Evolutionary conservation across 2,329 filamentous ascomycete species (phyloP).

Genomic region (Fonsecaea erecta): DNA sequence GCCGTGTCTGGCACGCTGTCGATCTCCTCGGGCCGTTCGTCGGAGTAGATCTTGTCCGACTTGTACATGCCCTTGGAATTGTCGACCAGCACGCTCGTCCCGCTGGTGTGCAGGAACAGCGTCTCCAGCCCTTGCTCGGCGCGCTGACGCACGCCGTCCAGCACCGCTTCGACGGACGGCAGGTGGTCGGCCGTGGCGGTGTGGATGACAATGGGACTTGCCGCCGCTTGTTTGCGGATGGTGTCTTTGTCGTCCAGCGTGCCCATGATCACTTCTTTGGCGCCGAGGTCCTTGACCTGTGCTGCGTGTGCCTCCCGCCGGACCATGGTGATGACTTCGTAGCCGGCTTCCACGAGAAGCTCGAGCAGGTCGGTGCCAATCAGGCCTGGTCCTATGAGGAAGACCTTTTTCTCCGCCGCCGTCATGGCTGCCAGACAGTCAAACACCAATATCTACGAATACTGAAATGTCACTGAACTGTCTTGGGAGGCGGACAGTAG

Average conservation of each 20-base stretch:
- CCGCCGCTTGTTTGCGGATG: conserved; percentile 45
- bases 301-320: conserved; percentile 26
- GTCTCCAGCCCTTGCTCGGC: conserved; percentile 45
- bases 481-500: not conserved
- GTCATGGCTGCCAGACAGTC: conserved; percentile 13
- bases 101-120: conserved; percentile 52
- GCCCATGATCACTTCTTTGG: conserved; percentile 45
- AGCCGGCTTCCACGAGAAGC: conserved; percentile 49
- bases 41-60: conserved; percentile 50
- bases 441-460: not conserved
- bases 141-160: conserved; percentile 50
- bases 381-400: conserved; percentile 33
- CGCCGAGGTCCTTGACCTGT: conserved; percentile 37
- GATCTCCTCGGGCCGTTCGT: conserved; percentile 47
- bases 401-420: conserved; percentile 17
- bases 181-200: conserved; percentile 56
- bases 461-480: not conserved
- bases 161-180: conserved; percentile 50
- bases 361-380: conserved; percentile 53
- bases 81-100: conserved; percentile 49
- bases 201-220: conserved; percentile 53
- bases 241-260: conserved; percentile 48
- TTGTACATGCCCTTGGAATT: conserved; percentile 42
- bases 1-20: conserved; percentile 49
- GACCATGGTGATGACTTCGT: conserved; percentile 49